Percentiles rank a stretch among this genome's conserved stretches.
phyloP scores from a whole-genome alignment of 2,329 filamentous ascomycete species.

The Westerdykella aurantiaca region DNA sequence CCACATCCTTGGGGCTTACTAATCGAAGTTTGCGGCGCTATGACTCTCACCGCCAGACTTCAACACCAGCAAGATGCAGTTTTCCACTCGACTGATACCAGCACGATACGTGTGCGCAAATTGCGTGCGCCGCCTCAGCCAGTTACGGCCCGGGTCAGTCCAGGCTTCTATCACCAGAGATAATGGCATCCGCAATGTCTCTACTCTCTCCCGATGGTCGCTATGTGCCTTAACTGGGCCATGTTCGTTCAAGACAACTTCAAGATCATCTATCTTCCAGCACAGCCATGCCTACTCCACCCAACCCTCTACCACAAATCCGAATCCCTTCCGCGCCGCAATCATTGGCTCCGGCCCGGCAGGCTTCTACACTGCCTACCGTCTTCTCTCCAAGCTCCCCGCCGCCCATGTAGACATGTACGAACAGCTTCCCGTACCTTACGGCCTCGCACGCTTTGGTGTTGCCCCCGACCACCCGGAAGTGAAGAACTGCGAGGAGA shows the following conservation, averaged over 20 bases:
- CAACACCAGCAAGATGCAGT: constrained; percentile 3
- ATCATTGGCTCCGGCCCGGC: constrained; percentile 91
- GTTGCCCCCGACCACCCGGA: constrained; percentile 98
- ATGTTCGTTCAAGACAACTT: constrained; percentile 7
- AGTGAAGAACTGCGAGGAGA: constrained; percentile 97
- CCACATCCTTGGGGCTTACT: no score
- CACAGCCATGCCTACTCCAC: constrained; percentile 23
- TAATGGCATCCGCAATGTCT: background rate
- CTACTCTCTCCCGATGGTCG: background rate
- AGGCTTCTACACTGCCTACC: constrained; percentile 89
- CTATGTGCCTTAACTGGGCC: background rate
- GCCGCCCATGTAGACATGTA: constrained; percentile 87
- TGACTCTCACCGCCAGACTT: background rate
- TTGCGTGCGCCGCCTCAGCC: constrained; percentile 2
- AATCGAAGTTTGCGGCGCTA: background rate
- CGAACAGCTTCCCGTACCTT: constrained; percentile 86
- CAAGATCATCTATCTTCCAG: background rate
- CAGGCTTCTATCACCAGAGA: background rate
- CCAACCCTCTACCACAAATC: constrained; percentile 3
- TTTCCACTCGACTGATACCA: background rate
- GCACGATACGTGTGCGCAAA: constrained; percentile 5
- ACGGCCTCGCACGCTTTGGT: constrained; percentile 84
- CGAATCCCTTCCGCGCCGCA: constrained; percentile 66
- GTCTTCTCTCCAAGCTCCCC: constrained; percentile 70
- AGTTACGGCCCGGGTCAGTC: background rate